Evolutionary conservation across 345 rosid genomes (phyloP), one percentile per base, ranked within the genome.

Genomic region (Acer saccharum): DNA sequence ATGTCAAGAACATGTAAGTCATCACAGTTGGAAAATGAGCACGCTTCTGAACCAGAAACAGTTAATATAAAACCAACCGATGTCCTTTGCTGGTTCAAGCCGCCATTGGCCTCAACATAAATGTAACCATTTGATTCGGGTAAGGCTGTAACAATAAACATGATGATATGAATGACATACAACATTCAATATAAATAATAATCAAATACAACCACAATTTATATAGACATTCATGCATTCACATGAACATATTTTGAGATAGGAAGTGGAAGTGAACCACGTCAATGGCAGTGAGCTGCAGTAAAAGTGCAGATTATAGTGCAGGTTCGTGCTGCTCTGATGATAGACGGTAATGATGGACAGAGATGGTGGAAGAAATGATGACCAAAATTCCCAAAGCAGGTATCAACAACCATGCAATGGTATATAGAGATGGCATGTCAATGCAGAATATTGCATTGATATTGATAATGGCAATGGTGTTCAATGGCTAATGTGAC

Each of bases 91-190:
- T 97, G 99, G 88, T 94, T 97, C 76, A 94, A 80, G 76, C 99
- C 98, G 79, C 99, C 99, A 79, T 97, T 94, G 57, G 99, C 99
- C 83, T 97, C 98, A 50, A 97, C 92, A 85, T 89, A 94, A 83
- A 97, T 87, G 84, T 86, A 97, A 85, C 98, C 98, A 81, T 94
- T 97, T 32, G 98, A 97, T 77, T 91, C 98, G n/a, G 96, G 96
- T 75, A 97, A 85, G 16, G 82, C 99, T 94, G 83, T 23, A 89
- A 77, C 61, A 27, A 79, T 11, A 66, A 78, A 77, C 12, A 71
- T 44, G 72, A 74, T 41, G 23, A 9, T 23, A 70, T 20, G 39
- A 48, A 54, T 35, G 65, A 58, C 39, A 54, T 58, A 61, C 21
- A 77, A 50, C 27, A 60, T 60, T 16, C 41, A 71, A 65, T 1